Conservation (phyloP, 1,139 yeast genomes). For the Keqinozyma sinolaborantium region DNA sequence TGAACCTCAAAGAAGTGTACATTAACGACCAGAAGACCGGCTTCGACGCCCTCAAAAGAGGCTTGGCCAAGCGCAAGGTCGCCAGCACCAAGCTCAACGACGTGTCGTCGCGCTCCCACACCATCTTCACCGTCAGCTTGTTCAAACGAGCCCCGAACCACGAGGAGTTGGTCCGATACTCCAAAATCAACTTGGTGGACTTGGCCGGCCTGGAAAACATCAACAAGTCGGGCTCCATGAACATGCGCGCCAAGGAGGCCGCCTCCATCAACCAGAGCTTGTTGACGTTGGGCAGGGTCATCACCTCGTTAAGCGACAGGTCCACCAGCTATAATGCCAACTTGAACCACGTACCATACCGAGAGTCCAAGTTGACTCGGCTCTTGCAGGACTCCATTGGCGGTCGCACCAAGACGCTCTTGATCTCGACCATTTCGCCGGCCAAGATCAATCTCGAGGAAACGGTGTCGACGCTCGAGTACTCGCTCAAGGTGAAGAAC, state of each 20-base stretch:
- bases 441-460: conserved; percentile 72
- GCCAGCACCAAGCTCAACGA: conserved; percentile 72
- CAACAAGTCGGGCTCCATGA: conserved; percentile 72
- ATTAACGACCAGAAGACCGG: conserved; percentile 55
- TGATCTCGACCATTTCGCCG: conserved; percentile 82
- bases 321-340: conserved; percentile 4
- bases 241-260: conserved; percentile 81
- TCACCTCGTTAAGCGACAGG: conserved; percentile 53
- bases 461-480: conserved; percentile 78
- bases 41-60: conserved; percentile 47
- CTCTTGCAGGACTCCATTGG: conserved; percentile 80
- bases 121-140: conserved; percentile 62
- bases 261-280: conserved; percentile 85
- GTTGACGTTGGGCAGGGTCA: conserved; percentile 79
- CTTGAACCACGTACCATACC: conserved; percentile 64
- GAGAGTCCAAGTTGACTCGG: conserved; percentile 81
- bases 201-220: conserved; percentile 88
- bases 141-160: conserved; percentile 40
- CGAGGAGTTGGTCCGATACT: conserved; percentile 42
- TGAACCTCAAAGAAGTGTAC: conserved; percentile 54
- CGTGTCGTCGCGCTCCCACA: conserved; percentile 68
- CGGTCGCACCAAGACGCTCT: conserved; percentile 74
- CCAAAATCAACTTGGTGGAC: conserved; percentile 79
- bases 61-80: conserved; percentile 56
- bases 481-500: conserved; percentile 78